These are phyloP conservation scores for Coemansia sp. DNA, from an alignment of 192 early-diverging fungal species.

Conservation along the genomic window DNA sequence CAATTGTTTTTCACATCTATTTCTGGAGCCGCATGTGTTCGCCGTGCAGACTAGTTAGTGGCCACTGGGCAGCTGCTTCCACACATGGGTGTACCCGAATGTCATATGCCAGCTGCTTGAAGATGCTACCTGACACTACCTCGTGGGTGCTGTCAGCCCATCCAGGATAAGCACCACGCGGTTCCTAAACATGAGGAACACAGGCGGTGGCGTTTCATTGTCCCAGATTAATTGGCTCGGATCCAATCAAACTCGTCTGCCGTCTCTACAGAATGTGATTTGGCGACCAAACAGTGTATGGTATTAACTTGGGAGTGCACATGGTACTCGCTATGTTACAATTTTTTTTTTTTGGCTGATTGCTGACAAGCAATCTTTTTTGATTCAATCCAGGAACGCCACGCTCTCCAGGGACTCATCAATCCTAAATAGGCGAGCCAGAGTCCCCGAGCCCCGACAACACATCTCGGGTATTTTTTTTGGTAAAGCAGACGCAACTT, in stretches of 20 bases:
- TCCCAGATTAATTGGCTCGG: slow-evolving; percentile 60
- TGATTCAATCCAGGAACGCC: slow-evolving; percentile 53
- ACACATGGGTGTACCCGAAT: too few species aligned
- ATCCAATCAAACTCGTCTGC: slow-evolving; percentile 60
- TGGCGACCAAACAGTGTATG: slow-evolving; percentile 60
- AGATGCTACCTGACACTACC: too few species aligned
- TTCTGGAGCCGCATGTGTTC: too few species aligned
- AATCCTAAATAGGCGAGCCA: slow-evolving; percentile 66
- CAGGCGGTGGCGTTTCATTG: slow-evolving; percentile 29
- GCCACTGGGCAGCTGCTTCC: too few species aligned
- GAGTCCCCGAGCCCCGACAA: too few species aligned
- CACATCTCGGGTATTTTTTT: slow-evolving; percentile 6
- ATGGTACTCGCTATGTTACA: slow-evolving; percentile 87
- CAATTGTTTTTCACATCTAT: too few species aligned
- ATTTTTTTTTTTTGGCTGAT: slow-evolving; percentile 76
- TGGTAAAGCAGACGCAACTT: slow-evolving; percentile 52
- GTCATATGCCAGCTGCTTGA: too few species aligned
- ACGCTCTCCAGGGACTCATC: slow-evolving; percentile 37
- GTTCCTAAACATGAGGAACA: too few species aligned
- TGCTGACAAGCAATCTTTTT: slow-evolving; percentile 88
- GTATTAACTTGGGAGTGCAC: slow-evolving; percentile 71
- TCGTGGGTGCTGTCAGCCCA: too few species aligned
- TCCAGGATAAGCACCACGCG: too few species aligned
- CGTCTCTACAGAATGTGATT: slow-evolving; percentile 15
- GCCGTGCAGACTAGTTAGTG: too few species aligned